Evolutionary conservation across 2,329 filamentous ascomycete species (phyloP).

Genomic region (Botrytis pseudocinerea): DNA sequence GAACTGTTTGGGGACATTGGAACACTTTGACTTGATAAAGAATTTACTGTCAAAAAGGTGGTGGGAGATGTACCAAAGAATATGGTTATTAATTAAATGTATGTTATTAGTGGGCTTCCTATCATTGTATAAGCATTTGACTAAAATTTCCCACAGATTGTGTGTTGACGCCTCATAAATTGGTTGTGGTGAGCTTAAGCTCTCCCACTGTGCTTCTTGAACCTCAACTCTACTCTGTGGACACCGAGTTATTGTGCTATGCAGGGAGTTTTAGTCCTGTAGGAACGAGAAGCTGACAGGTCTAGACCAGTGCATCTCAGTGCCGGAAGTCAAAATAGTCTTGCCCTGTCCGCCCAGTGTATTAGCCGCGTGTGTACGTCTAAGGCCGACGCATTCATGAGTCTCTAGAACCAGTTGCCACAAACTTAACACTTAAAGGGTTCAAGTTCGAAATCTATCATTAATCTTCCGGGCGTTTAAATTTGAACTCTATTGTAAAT

Average conservation of each 20-base stretch:
- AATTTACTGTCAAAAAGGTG: background rate
- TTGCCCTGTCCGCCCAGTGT: background rate
- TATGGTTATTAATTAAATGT: background rate
- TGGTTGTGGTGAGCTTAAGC: background rate
- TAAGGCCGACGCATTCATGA: background rate
- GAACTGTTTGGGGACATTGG: background rate
- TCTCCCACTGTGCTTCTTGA: background rate
- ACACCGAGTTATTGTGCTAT: background rate
- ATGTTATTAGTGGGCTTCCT: background rate
- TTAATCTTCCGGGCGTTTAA: background rate
- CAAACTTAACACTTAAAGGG: background rate
- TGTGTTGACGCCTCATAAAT: background rate
- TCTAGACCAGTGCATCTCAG: background rate
- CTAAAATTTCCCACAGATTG: background rate
- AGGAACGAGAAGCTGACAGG: accelerated
- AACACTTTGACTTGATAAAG: background rate
- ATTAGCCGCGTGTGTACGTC: background rate
- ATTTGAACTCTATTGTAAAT: background rate
- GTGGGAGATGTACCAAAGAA: background rate
- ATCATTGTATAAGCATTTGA: background rate
- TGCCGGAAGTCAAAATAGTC: background rate
- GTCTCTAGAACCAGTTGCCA: background rate
- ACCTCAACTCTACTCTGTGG: background rate
- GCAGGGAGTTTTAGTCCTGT: background rate
- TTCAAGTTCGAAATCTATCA: background rate